phyloP scores from a whole-genome alignment of 2,329 filamentous ascomycete genomes.

The Aspergillus spinulosporus region DNA sequence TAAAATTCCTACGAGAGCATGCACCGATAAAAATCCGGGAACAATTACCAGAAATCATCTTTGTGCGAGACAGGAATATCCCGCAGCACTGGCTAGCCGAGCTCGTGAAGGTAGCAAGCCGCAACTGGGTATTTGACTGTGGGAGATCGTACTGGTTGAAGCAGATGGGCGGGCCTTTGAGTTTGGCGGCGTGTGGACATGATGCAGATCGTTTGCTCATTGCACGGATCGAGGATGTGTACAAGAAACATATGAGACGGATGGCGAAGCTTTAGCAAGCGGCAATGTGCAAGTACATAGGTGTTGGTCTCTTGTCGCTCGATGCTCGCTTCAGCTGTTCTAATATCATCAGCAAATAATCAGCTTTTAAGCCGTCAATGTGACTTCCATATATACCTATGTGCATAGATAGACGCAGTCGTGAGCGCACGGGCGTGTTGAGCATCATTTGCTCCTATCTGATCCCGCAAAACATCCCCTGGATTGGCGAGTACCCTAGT shows the following conservation, averaged over 20 bases:
- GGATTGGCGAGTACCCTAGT: not conserved
- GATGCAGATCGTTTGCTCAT: constrained; percentile 28
- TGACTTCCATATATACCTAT: not conserved
- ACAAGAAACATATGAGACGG: constrained; percentile 19
- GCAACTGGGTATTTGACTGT: constrained; percentile 37
- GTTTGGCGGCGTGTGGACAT: constrained; percentile 26
- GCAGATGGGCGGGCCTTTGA: constrained; percentile 32
- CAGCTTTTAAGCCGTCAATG: not conserved
- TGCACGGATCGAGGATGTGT: constrained; percentile 25
- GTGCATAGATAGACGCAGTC: not conserved
- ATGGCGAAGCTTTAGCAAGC: constrained; percentile 23
- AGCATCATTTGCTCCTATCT: not conserved
- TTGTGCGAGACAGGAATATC: constrained; percentile 29
- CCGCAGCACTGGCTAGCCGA: constrained; percentile 35
- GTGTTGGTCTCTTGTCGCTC: not conserved
- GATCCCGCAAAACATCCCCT: not conserved
- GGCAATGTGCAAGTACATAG: not conserved
- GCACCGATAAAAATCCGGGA: constrained; percentile 24
- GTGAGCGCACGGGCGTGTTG: not conserved
- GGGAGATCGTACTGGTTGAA: constrained; percentile 36
- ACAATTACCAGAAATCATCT: constrained; percentile 29
- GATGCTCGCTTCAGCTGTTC: not conserved
- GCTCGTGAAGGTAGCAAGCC: constrained; percentile 33
- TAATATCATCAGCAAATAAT: not conserved
- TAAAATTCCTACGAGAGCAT: constrained; percentile 22